A percentile compares a stretch with the other conserved stretches of the same genome.
Evolutionary conservation across 2,329 filamentous ascomycete species (phyloP).

Genomic region (Cryphonectria naterciae): DNA sequence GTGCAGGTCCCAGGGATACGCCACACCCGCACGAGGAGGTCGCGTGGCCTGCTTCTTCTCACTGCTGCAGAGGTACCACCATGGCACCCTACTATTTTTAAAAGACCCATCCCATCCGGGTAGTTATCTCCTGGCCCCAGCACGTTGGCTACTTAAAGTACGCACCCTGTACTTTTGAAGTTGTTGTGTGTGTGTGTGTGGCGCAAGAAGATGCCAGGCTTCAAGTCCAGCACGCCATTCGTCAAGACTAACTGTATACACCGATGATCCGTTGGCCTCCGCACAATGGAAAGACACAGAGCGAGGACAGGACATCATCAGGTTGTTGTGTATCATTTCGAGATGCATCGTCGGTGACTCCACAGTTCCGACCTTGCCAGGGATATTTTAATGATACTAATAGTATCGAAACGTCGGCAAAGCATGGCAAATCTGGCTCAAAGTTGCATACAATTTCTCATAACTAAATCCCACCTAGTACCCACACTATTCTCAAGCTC

Average conservation of each 20-base stretch:
- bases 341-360: background rate
- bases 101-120: background rate
- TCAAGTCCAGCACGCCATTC: slow-evolving; percentile 1
- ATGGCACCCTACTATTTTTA: background rate
- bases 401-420: background rate
- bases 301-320: background rate
- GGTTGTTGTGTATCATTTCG: background rate
- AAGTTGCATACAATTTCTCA: background rate
- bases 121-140: background rate
- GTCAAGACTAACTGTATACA: background rate
- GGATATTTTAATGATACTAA: background rate
- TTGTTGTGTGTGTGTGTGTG: background rate
- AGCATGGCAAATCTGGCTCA: background rate
- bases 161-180: background rate
- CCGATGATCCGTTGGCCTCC: background rate
- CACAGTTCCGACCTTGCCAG: background rate
- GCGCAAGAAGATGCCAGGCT: slow-evolving; percentile 1
- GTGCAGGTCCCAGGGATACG: background rate
- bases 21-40: background rate
- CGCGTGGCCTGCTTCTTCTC: background rate
- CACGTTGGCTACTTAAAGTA: background rate
- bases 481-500: background rate
- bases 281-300: background rate
- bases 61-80: background rate
- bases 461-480: background rate